Evolutionary conservation across 768 basidiomycete genomes (phyloP), one percentile per base, ranked within the genome.

Genomic region (Austroboletus eburneus): DNA sequence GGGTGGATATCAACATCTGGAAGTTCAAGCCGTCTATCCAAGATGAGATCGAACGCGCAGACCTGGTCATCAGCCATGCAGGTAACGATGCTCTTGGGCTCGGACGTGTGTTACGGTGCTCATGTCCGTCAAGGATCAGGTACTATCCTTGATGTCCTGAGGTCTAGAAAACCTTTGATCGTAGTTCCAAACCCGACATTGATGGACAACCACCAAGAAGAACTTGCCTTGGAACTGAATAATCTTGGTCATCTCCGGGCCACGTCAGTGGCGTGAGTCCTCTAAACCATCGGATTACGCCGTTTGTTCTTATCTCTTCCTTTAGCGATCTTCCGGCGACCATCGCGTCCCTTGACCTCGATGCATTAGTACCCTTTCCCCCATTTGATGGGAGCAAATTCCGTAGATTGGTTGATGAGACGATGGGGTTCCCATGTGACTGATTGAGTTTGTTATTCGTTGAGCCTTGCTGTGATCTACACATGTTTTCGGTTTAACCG

Each of bases 31-130:
- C 83, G 9, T 80, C 85, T 18, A 72, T 97, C 49, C 72, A 80
- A 43, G 75, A 72, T 5, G 79, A 85, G 34, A 85, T 85, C 48
- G 69, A 72, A 27, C 69, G 62, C 17, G 83, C 87, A 39, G 85
- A 91, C 61, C 68, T 93, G 41, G 77, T 99, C 42, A 86, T 99
- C 32, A 89, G 91, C 56, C 95, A 98, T 74, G 95, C 92, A 61
- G 95, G 95, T 92, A 61, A 55, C 79, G 52, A 21, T 20, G 10
- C 18, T 34, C 41, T 22, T 25, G 48, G 24, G 18, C 34, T 22
- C 29, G 6, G 29, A 27, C 30, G 35, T 3, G 27, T 23, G 22
- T 22, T 9, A 38, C 39, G 25, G 16, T 13, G 30, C 37, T 52
- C 25, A 53, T 43, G 16, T 44, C 34, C 35, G 34, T 33, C 41